phyloP scores from a whole-genome alignment of 75 land plant genomes.

The Selaginella moellendorffii region DNA sequence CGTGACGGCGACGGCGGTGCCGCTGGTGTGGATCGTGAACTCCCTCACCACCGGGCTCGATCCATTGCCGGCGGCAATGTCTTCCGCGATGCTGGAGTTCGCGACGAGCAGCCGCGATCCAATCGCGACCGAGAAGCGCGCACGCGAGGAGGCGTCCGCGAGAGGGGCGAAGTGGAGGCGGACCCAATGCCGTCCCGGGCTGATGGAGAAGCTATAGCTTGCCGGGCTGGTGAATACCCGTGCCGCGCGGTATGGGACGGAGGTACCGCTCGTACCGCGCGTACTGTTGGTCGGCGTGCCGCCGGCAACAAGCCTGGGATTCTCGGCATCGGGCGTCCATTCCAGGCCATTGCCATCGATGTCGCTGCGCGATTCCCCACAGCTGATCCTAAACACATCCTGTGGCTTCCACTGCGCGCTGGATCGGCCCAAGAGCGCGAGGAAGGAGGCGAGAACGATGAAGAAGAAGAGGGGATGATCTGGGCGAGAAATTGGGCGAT shows the following conservation, averaged over 20 bases:
- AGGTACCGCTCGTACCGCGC: too few relatives aligned
- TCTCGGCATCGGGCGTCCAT: not conserved
- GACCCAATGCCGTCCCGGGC: slow-evolving; percentile 69
- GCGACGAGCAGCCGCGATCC: not conserved
- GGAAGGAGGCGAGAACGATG: not conserved
- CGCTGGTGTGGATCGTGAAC: not conserved
- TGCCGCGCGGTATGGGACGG: slow-evolving; percentile 18
- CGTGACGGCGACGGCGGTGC: slow-evolving; percentile 23
- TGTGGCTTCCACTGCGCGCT: not conserved
- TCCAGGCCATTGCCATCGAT: not conserved
- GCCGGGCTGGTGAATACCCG: slow-evolving; percentile 42
- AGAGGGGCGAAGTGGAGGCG: slow-evolving; percentile 26
- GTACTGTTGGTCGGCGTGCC: too few relatives aligned
- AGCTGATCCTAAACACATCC: not conserved
- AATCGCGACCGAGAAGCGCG: not conserved
- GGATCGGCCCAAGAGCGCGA: not conserved
- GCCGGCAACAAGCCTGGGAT: not conserved
- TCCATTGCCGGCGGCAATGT: too few relatives aligned
- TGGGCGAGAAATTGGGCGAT: too few relatives aligned
- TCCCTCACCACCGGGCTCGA: not conserved
- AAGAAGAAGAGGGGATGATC: not conserved
- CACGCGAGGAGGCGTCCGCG: not conserved
- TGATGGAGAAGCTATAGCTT: slow-evolving; percentile 42
- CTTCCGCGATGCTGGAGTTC: not conserved
- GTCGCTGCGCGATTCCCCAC: not conserved